These are phyloP conservation scores for Diversispora eburnea DNA, from an alignment of 192 early-diverging fungal species.

Conservation along the genomic window DNA sequence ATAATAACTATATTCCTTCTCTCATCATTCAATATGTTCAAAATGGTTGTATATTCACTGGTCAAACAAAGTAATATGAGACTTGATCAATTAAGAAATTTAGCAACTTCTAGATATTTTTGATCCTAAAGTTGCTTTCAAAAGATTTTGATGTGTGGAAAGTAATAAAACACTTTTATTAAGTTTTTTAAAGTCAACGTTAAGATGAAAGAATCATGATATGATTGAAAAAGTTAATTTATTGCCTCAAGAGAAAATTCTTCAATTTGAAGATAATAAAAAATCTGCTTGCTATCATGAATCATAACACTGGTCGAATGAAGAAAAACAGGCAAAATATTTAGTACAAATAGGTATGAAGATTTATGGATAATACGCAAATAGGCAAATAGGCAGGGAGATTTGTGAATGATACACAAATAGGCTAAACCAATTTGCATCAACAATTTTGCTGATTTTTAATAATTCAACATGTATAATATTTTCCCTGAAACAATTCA, in stretches of 20 bases:
- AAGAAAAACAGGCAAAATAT: too few species aligned
- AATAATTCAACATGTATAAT: too few species aligned
- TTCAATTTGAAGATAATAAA: neutral
- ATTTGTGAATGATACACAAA: too few species aligned
- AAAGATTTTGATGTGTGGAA: neutral
- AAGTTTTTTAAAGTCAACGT: neutral
- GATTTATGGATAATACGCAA: too few species aligned
- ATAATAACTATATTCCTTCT: too few species aligned
- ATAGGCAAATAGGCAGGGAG: too few species aligned
- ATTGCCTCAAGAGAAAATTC: neutral
- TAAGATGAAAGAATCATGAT: neutral
- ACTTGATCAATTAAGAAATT: conserved; percentile 1
- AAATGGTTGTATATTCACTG: neutral
- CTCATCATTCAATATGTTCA: neutral
- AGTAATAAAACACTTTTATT: conserved; percentile 5
- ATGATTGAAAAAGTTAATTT: conserved; percentile 4
- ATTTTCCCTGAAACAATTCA: neutral
- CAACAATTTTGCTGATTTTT: too few species aligned
- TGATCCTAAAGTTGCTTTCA: neutral
- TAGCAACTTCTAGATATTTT: neutral
- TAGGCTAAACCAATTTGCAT: too few species aligned
- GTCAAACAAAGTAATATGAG: neutral
- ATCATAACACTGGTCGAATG: too few species aligned
- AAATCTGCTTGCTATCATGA: neutral
- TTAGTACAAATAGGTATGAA: too few species aligned